phyloP scores from a whole-genome alignment of 2,329 filamentous ascomycete species.

The Neofusicoccum laricinum region DNA sequence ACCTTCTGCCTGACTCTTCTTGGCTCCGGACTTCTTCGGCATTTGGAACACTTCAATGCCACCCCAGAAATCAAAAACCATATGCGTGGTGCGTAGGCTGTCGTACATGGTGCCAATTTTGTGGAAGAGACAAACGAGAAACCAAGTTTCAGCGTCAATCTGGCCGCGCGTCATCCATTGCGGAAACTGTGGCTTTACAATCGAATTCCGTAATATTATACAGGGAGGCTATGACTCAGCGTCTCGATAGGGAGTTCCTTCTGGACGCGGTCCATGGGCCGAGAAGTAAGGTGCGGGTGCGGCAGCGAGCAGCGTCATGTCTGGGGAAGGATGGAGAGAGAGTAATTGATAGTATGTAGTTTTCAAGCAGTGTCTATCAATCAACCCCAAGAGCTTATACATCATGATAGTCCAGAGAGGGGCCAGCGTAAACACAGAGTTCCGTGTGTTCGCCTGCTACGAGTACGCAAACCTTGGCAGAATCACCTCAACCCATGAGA shows the following conservation, averaged over 20 bases:
- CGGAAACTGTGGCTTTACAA: slow-evolving; percentile 9
- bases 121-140: slow-evolving; percentile 66
- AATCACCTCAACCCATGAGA: too few relatives aligned
- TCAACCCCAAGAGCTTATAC: too few relatives aligned
- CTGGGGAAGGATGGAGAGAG: too few relatives aligned
- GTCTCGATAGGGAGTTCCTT: slow-evolving; percentile 52
- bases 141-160: slow-evolving; percentile 54
- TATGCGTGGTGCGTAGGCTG: slow-evolving; percentile 55
- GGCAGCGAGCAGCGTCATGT: too few relatives aligned
- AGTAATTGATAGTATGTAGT: too few relatives aligned
- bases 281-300: too few relatives aligned
- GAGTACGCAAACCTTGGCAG: too few relatives aligned
- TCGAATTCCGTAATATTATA: slow-evolving; percentile 60
- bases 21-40: slow-evolving; percentile 46
- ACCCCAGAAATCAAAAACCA: slow-evolving; percentile 72
- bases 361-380: too few relatives aligned
- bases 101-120: slow-evolving; percentile 67
- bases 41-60: slow-evolving; percentile 60
- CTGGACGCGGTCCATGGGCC: too few relatives aligned
- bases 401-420: too few relatives aligned
- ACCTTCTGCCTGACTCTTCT: slow-evolving; percentile 61
- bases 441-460: too few relatives aligned
- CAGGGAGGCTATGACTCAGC: slow-evolving; percentile 70
- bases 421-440: too few relatives aligned
- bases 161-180: slow-evolving; percentile 40